Percentiles rank a stretch among this genome's conserved stretches.
These are phyloP conservation scores for Macrophomina tecta DNA, from an alignment of 2,329 filamentous ascomycete species.

Conservation along the genomic window DNA sequence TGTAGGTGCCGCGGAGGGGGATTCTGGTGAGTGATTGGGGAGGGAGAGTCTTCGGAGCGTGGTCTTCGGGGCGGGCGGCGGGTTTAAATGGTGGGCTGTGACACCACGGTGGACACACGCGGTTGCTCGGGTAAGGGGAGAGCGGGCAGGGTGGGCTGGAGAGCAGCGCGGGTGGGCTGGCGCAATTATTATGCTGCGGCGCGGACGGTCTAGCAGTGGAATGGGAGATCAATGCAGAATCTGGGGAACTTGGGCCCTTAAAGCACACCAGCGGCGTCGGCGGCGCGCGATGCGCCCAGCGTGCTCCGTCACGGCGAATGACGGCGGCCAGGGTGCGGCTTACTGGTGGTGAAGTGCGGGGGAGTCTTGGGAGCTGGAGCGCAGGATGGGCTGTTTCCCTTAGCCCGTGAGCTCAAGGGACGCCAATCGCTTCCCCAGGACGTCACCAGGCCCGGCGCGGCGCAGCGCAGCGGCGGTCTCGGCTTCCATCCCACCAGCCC, in stretches of 20 bases:
- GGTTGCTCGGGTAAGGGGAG: slow-evolving; percentile 19
- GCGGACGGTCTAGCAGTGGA: neutral
- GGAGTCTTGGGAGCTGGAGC: slow-evolving; percentile 10
- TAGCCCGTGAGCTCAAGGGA: slow-evolving; percentile 19
- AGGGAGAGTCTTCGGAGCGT: neutral
- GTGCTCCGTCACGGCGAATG: slow-evolving; percentile 3
- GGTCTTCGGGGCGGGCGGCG: slow-evolving; percentile 19
- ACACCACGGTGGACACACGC: slow-evolving; percentile 23
- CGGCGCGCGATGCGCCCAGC: neutral
- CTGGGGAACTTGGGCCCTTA: slow-evolving; percentile 14
- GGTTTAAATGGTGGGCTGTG: slow-evolving; percentile 23
- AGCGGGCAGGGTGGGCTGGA: slow-evolving; percentile 18
- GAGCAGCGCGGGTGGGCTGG: slow-evolving; percentile 16
- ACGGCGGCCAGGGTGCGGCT: slow-evolving; percentile 1
- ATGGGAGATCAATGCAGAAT: slow-evolving; percentile 4
- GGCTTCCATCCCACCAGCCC: slow-evolving; percentile 8
- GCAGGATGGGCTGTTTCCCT: slow-evolving; percentile 14
- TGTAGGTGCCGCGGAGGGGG: slow-evolving; percentile 11
- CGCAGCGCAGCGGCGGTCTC: slow-evolving; percentile 18
- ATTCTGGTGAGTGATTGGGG: neutral
- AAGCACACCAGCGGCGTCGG: neutral
- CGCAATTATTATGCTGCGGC: slow-evolving; percentile 21
- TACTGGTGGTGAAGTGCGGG: slow-evolving; percentile 24
- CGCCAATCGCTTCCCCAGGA: slow-evolving; percentile 21
- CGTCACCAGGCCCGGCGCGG: slow-evolving; percentile 21